phyloP scores from a whole-genome alignment of 2,329 filamentous ascomycete genomes.

The Fusarium abutilonis region DNA sequence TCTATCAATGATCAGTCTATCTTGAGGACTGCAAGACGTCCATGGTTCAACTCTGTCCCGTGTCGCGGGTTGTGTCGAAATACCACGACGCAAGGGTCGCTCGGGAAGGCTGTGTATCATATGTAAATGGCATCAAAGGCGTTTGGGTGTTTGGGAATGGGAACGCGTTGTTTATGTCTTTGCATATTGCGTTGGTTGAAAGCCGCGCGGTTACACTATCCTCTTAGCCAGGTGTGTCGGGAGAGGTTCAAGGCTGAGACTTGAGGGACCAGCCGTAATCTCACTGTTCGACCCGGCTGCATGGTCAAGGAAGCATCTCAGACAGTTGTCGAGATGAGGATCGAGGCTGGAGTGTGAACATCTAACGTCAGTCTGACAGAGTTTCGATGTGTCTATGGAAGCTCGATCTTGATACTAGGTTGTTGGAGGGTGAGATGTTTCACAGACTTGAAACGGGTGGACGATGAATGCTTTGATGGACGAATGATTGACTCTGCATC shows the following conservation, averaged over 20 bases:
- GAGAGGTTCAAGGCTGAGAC: slow-evolving; percentile 16
- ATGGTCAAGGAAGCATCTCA: slow-evolving; percentile 13
- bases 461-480: slow-evolving; percentile 6
- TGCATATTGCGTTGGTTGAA: slow-evolving; percentile 2
- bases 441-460: slow-evolving; percentile 23
- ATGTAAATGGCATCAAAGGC: slow-evolving; percentile 26
- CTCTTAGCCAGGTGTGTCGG: neutral
- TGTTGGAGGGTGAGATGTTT: slow-evolving; percentile 32
- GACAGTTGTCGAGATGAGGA: slow-evolving; percentile 5
- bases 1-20: slow-evolving; percentile 7
- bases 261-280: slow-evolving; percentile 29
- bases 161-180: slow-evolving; percentile 8
- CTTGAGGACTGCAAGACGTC: slow-evolving; percentile 9
- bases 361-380: slow-evolving; percentile 10
- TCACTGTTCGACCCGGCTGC: slow-evolving; percentile 19
- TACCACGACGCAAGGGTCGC: slow-evolving; percentile 26
- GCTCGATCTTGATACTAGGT: slow-evolving; percentile 29
- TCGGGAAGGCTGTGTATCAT: slow-evolving; percentile 23
- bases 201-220: neutral
- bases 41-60: neutral
- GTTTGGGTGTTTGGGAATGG: slow-evolving; percentile 30
- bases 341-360: slow-evolving; percentile 24
- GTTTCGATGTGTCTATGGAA: slow-evolving; percentile 30
- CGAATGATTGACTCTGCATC: slow-evolving; percentile 1
- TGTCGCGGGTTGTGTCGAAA: slow-evolving; percentile 7